Percentiles rank a stretch among this genome's conserved stretches.
Evolutionary conservation across 306 rosid species (phyloP).

Genomic region (Rubus parviflorus): DNA sequence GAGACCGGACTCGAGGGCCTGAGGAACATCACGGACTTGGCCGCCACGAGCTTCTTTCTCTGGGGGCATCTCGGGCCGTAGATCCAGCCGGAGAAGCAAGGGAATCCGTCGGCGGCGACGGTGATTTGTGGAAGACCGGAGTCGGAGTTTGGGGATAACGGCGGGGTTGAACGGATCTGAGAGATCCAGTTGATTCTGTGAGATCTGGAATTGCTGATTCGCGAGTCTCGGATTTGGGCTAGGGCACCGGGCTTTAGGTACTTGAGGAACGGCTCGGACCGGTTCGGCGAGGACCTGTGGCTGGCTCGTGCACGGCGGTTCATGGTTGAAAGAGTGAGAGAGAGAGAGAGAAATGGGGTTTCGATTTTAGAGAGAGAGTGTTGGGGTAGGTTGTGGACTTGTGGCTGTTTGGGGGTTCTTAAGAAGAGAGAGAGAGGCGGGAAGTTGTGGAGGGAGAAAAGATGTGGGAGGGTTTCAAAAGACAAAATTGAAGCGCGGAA

Average conservation of each 20-base stretch:
- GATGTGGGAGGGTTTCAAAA: slow-evolving; percentile 42
- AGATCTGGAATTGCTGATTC: slow-evolving; percentile 67
- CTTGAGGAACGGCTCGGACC: slow-evolving; percentile 50
- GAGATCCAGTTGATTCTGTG: slow-evolving; percentile 32
- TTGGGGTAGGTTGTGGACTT: background rate
- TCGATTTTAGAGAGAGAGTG: background rate
- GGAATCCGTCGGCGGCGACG: slow-evolving; percentile 39
- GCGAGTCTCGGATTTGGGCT: slow-evolving; percentile 83
- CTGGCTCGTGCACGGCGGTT: slow-evolving; percentile 41
- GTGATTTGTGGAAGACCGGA: slow-evolving; percentile 23
- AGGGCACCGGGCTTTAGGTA: slow-evolving; percentile 88
- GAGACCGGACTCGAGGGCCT: slow-evolving; percentile 34
- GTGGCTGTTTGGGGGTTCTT: slow-evolving; percentile 15
- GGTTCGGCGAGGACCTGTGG: slow-evolving; percentile 22
- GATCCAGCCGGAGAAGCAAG: slow-evolving; percentile 49
- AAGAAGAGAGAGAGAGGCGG: slow-evolving; percentile 43
- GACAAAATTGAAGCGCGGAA: slow-evolving; percentile 40
- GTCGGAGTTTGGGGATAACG: slow-evolving; percentile 24
- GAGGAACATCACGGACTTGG: slow-evolving; percentile 50
- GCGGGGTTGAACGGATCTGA: slow-evolving; percentile 46
- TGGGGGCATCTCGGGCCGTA: slow-evolving; percentile 65
- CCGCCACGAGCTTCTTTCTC: slow-evolving; percentile 71
- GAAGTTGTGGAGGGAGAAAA: slow-evolving; percentile 28
- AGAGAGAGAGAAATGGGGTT: background rate
- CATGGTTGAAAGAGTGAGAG: slow-evolving; percentile 40